Percentiles rank a stretch among this genome's conserved stretches.
Conservation (phyloP, 495 filamentous ascomycete genomes). For the Trichocladium uniseriatum region DNA sequence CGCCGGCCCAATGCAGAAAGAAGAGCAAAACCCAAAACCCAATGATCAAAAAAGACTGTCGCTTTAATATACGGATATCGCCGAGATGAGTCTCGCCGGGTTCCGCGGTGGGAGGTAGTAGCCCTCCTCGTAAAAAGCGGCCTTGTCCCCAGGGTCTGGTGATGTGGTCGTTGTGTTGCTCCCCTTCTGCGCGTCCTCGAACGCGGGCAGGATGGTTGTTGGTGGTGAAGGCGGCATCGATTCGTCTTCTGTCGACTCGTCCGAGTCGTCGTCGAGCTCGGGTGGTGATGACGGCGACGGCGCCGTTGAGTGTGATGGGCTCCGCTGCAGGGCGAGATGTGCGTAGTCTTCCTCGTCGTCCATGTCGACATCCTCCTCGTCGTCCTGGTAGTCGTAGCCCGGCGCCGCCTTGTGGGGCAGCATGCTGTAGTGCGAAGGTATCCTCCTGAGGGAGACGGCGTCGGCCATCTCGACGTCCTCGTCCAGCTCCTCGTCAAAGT, state of each 20-base stretch:
- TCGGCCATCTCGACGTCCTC: constrained; percentile 47
- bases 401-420: constrained; percentile 7
- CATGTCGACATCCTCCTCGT: constrained; percentile 33
- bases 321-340: constrained; percentile 62
- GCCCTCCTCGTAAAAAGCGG: constrained; percentile 49
- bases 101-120: constrained; percentile 51
- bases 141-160: constrained; percentile 32
- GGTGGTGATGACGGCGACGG: constrained; percentile 49
- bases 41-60: background rate
- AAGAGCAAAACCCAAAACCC: constrained; percentile 26
- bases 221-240: constrained; percentile 81
- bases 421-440: constrained; percentile 28
- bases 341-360: constrained; percentile 63
- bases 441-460: constrained; percentile 37
- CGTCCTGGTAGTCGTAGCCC: background rate
- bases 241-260: constrained; percentile 58
- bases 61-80: constrained; percentile 42
- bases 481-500: constrained; percentile 34
- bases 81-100: constrained; percentile 34
- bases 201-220: constrained; percentile 51
- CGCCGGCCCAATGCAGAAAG: constrained; percentile 34
- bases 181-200: constrained; percentile 43
- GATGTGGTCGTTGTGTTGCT: constrained; percentile 12
- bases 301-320: constrained; percentile 60
- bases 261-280: constrained; percentile 63